These are phyloP conservation scores for Candida vaughaniae DNA, from an alignment of 805 yeast species.

Conservation along the genomic window DNA sequence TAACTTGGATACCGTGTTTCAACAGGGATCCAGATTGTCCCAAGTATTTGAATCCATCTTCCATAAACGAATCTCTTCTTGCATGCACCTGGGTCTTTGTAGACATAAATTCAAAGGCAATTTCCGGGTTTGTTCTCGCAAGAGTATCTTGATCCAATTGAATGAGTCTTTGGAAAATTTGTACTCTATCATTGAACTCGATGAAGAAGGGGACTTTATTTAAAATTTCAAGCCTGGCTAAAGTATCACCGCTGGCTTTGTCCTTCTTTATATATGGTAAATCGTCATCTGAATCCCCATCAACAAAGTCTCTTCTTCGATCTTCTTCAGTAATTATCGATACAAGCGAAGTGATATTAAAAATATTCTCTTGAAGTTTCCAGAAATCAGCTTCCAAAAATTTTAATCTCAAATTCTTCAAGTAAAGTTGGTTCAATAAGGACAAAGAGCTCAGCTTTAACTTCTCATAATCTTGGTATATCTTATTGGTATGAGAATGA, in stretches of 20 bases:
- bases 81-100: slow-evolving; percentile 46
- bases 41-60: slow-evolving; percentile 70
- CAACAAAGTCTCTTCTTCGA: slow-evolving; percentile 19
- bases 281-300: slow-evolving; percentile 12
- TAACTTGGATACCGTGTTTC: slow-evolving; percentile 60
- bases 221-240: slow-evolving; percentile 49
- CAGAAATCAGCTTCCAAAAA: slow-evolving; percentile 55
- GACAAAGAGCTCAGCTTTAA: slow-evolving; percentile 42
- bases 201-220: slow-evolving; percentile 75
- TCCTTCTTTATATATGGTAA: slow-evolving; percentile 7
- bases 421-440: slow-evolving; percentile 61
- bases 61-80: slow-evolving; percentile 66
- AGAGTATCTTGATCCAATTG: slow-evolving; percentile 46
- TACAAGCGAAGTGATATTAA: slow-evolving; percentile 37
- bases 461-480: slow-evolving; percentile 12
- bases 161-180: slow-evolving; percentile 64
- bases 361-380: slow-evolving; percentile 35
- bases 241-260: slow-evolving; percentile 11
- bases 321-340: slow-evolving; percentile 44
- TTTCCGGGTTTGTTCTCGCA: slow-evolving; percentile 3
- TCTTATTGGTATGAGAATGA: slow-evolving; percentile 1
- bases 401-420: slow-evolving; percentile 61
- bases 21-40: slow-evolving; percentile 52
- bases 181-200: slow-evolving; percentile 72
- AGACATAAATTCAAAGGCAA: slow-evolving; percentile 16